Conservation (phyloP, 2,329 filamentous ascomycete genomes). For the Cercospora berteroae region DNA sequence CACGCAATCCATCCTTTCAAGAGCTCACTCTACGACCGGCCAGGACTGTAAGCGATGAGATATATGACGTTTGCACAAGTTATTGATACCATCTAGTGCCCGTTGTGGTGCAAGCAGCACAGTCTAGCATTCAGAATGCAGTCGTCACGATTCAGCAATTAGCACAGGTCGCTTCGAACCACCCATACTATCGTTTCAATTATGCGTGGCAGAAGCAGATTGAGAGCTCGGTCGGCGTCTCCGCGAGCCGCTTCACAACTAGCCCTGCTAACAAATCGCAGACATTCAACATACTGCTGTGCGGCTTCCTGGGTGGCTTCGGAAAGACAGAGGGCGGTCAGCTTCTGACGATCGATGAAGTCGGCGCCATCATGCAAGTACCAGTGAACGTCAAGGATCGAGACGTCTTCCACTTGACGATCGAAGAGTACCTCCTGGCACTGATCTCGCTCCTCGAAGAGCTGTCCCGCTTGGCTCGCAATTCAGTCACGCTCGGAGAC, state of each 20-base stretch:
- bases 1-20: conserved; percentile 78
- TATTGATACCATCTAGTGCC: conserved; percentile 53
- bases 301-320: conserved; percentile 78
- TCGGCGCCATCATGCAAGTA: conserved; percentile 79
- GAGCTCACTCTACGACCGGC: conserved; percentile 83
- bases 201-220: conserved; percentile 78
- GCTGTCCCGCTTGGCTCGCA: conserved; percentile 84
- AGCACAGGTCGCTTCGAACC: conserved; percentile 69
- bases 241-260: conserved; percentile 51
- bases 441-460: conserved; percentile 87
- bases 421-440: conserved; percentile 93
- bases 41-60: conserved; percentile 54
- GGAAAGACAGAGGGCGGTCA: conserved; percentile 50
- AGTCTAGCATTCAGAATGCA: conserved; percentile 68
- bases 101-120: conserved; percentile 66
- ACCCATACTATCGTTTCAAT: conserved; percentile 99
- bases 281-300: conserved; percentile 59
- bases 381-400: conserved; percentile 86
- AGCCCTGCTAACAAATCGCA: conserved; percentile 30
- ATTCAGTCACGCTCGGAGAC: conserved; percentile 89
- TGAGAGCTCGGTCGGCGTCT: conserved; percentile 70
- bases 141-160: conserved; percentile 69
- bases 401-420: conserved; percentile 90
- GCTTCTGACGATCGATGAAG: conserved; percentile 83
- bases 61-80: neutral